Evolutionary conservation across 305 asterid genomes (phyloP).

Genomic region (Lippia alba): DNA sequence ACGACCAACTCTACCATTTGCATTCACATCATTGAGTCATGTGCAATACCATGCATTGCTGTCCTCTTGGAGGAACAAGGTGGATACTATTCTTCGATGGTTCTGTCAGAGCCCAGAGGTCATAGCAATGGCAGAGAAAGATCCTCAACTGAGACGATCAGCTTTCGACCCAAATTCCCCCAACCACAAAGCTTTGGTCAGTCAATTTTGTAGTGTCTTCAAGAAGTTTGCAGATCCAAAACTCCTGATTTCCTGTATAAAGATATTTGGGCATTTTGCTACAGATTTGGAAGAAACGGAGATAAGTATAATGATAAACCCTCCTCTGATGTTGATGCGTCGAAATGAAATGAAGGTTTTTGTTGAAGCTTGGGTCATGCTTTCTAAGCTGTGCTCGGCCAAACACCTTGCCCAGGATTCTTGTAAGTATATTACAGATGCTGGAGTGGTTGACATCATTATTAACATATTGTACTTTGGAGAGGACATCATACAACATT

Average conservation of each 20-base stretch:
- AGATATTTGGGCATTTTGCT: slow-evolving; percentile 60
- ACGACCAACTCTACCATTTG: too few species aligned
- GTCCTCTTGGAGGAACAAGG: slow-evolving; percentile 63
- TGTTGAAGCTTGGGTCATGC: slow-evolving; percentile 54
- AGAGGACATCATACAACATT: slow-evolving; percentile 62
- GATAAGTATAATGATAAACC: slow-evolving; percentile 61
- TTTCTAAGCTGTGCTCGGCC: slow-evolving; percentile 56
- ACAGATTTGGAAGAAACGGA: slow-evolving; percentile 65
- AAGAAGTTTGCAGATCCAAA: too few species aligned
- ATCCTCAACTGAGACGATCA: slow-evolving; percentile 56
- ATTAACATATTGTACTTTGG: slow-evolving; percentile 80
- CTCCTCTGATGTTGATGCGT: slow-evolving; percentile 57
- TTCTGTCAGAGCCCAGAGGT: slow-evolving; percentile 76
- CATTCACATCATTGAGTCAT: slow-evolving; percentile 68
- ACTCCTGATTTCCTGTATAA: slow-evolving; percentile 53
- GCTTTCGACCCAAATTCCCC: slow-evolving; percentile 73
- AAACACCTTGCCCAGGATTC: too few species aligned
- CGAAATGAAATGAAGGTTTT: slow-evolving; percentile 57
- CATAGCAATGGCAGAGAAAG: slow-evolving; percentile 61
- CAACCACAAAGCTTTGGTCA: slow-evolving; percentile 66
- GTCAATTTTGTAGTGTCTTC: too few species aligned
- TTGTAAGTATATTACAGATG: slow-evolving; percentile 59
- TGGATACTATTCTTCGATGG: slow-evolving; percentile 63
- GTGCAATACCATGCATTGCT: slow-evolving; percentile 62
- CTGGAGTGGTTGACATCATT: slow-evolving; percentile 74